Evolutionary conservation across 371 early-diverging fungal species (phyloP).

Genomic region (Funneliformis caledonium): DNA sequence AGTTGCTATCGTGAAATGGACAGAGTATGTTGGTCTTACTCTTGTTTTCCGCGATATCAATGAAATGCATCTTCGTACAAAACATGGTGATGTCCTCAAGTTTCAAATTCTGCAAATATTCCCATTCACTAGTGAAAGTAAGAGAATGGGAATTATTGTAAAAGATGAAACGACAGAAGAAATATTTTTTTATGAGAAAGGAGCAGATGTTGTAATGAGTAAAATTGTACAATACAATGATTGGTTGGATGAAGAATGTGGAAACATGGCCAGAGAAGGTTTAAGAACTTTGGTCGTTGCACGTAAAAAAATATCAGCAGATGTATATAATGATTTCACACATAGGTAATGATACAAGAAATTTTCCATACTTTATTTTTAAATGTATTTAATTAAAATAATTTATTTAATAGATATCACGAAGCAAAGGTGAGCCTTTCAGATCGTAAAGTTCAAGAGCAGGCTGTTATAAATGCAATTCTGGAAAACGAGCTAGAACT

Average conservation of each 20-base stretch:
- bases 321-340: slow-evolving; percentile 74
- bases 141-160: slow-evolving; percentile 99
- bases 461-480: slow-evolving; percentile 65
- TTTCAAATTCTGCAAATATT: slow-evolving; percentile 84
- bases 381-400: slow-evolving; percentile 51
- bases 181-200: slow-evolving; percentile 92
- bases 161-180: slow-evolving; percentile 69
- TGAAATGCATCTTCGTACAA: slow-evolving; percentile 72
- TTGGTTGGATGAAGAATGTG: slow-evolving; percentile 99
- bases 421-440: slow-evolving; percentile 76
- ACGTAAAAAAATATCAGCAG: slow-evolving; percentile 80
- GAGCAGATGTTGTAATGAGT: slow-evolving; percentile 98
- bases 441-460: slow-evolving; percentile 75
- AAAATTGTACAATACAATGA: slow-evolving; percentile 93
- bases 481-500: slow-evolving; percentile 92
- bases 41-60: slow-evolving; percentile 77
- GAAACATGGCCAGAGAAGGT: slow-evolving; percentile 99
- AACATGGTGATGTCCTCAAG: slow-evolving; percentile 53
- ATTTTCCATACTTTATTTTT: not conserved
- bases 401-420: slow-evolving; percentile 57
- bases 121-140: slow-evolving; percentile 98
- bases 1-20: slow-evolving; percentile 98
- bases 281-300: slow-evolving; percentile 98
- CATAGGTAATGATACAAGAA: slow-evolving; percentile 43
- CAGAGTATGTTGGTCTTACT: slow-evolving; percentile 87